Evolutionary conservation across 2,329 filamentous ascomycete genomes (phyloP), one percentile per base, ranked within the genome.

Genomic region (Fusarium annulatum): DNA sequence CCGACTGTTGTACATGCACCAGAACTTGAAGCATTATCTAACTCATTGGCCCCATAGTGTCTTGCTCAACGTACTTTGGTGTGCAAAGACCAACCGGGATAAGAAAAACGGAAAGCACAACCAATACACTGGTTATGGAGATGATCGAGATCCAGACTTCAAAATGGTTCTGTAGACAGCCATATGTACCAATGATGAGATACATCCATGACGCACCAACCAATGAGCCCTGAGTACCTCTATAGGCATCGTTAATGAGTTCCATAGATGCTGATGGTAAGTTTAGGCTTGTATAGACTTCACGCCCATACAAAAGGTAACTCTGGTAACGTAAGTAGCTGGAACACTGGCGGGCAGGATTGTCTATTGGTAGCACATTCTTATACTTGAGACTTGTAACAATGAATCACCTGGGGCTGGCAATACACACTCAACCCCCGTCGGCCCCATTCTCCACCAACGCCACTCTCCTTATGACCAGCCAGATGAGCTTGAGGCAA

Each of bases 391-490:
- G 65, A 41, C 36, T 69, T 67, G 21, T 67, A 69, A 9, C 28
- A 48, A 41, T 69, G 66, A 10, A 58, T 48, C 21, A 69, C 52
- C 23, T 67, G 42, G 1, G 68, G 61, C 28, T 71, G 64, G 15
- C 65, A 69, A 43, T 65, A 72, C 0, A 51, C 41, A 7, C 59
- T n/a, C 7, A 75, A 10, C 2, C 84, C 84, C 55, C 72, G 70
- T 41, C 81, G 55, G 1, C 84, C 84, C 77, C 81, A 82, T 64
- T 85, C 84, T 39, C 75, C 75, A 1, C 84, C 84, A 26, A 85
- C 74, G 1, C 84, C 84, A 57, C 83, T 85, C 52, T 81, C 72
- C 77, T 85, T 85, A 66, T 84, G 81, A 8, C 84, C 84, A 6
- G 82, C 82, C 58, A 84, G 84, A 5, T 82, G 81, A 9, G 70